Conservation (phyloP, 1,284 basidiomycete species). For the Ceratobasidium sp. region DNA sequence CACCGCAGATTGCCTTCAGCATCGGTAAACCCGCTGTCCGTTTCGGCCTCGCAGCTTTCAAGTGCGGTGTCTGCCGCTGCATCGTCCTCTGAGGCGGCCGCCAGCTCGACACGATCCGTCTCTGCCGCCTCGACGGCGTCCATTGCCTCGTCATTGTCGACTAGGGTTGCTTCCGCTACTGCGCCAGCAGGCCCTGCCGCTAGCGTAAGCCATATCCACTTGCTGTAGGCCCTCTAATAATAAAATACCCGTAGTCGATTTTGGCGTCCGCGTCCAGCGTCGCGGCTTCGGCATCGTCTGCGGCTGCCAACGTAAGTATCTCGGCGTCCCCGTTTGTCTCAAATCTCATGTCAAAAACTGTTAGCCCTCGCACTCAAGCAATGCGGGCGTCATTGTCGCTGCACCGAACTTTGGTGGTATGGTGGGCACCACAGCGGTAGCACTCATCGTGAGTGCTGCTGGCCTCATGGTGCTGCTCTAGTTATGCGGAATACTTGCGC, state of each 20-base stretch:
- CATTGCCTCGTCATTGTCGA: neutral
- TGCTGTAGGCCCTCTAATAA: neutral
- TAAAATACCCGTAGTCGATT: conserved; percentile 9
- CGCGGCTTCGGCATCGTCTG: conserved; percentile 21
- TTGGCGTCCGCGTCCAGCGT: conserved; percentile 12
- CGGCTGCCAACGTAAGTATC: conserved; percentile 30
- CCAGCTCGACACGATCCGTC: conserved; percentile 16
- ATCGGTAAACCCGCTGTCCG: conserved; percentile 23
- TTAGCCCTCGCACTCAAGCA: conserved; percentile 23
- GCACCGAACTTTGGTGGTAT: conserved; percentile 21
- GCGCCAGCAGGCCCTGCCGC: conserved; percentile 10
- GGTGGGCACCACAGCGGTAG: conserved; percentile 24
- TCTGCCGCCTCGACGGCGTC: neutral
- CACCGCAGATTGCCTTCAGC: neutral
- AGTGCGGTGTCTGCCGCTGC: neutral
- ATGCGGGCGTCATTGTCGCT: conserved; percentile 14
- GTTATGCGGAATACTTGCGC: neutral
- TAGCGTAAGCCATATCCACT: conserved; percentile 6
- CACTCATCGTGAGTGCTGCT: conserved; percentile 36
- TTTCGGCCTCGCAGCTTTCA: conserved; percentile 6
- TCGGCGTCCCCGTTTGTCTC: neutral
- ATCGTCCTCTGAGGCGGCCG: conserved; percentile 8
- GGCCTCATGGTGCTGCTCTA: conserved; percentile 40
- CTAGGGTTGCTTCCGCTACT: neutral
- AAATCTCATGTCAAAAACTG: neutral